A percentile compares a stretch with the other conserved stretches of the same genome.
Evolutionary conservation across 2,329 filamentous ascomycete species (phyloP).

Genomic region (Exophiala oligosperma): DNA sequence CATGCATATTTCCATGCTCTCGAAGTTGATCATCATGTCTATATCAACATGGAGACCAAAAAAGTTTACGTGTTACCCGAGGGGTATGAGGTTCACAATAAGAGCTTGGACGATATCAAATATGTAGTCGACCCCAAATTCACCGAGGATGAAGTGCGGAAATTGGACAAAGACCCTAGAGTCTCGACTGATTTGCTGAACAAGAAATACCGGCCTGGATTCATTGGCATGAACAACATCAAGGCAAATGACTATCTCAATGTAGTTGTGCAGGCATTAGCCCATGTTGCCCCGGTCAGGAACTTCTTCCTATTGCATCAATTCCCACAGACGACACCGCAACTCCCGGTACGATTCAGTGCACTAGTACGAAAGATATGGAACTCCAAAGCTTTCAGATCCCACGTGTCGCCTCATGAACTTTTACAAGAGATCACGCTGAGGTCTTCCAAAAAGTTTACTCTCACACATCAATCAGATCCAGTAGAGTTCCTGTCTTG

Average conservation of each 20-base stretch:
- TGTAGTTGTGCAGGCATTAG: constrained; percentile 85
- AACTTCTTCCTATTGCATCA: constrained; percentile 91
- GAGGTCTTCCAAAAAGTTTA: constrained; percentile 88
- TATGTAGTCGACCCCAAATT: constrained; percentile 93
- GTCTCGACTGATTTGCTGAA: constrained; percentile 75
- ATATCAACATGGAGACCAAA: constrained; percentile 94
- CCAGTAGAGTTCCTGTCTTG: constrained; percentile 95
- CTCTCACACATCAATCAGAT: constrained; percentile 85
- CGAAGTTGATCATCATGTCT: constrained; percentile 94
- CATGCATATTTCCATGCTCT: constrained; percentile 97
- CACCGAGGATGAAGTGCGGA: constrained; percentile 74
- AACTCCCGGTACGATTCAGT: constrained; percentile 84
- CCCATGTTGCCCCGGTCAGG: constrained; percentile 83
- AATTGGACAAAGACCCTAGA: constrained; percentile 66
- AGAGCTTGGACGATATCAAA: constrained; percentile 95
- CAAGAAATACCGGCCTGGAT: constrained; percentile 84
- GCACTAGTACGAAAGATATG: constrained; percentile 95
- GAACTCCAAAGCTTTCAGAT: constrained; percentile 95
- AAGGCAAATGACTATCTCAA: constrained; percentile 99
- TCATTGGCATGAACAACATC: constrained; percentile 99
- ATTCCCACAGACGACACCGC: constrained; percentile 65
- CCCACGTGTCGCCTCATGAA: constrained; percentile 95
- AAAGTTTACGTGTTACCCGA: constrained; percentile 91
- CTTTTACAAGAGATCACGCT: constrained; percentile 91
- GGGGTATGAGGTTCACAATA: constrained; percentile 93